Evolutionary conservation across 2,329 filamentous ascomycete genomes (phyloP), one percentile per base, ranked within the genome.

Genomic region (Dactylellina haptotyla): DNA sequence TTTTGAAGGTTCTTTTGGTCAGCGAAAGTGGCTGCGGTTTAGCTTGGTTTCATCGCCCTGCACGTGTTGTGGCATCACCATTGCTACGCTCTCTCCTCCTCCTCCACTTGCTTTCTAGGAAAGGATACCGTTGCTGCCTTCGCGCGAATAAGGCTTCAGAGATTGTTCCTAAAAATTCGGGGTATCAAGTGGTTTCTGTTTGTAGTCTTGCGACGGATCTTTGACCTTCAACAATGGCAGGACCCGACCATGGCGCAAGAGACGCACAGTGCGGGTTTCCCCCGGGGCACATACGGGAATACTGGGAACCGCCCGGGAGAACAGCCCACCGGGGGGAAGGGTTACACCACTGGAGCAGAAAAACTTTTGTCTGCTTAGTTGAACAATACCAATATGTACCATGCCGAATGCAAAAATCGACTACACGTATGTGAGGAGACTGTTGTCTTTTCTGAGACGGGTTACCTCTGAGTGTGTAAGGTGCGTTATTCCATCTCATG

Each of bases 31-130:
- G 39, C 39, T 51, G 54, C 45, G 30, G 20, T 30, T 54, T 61
- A 65, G 59, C 59, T 72, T 65, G 59, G 67, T 72, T 72, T 72
- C 67, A 72, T 63, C 37, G 67, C 67, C 67, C 67, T 72, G 67
- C 67, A 65, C 67, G 67, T 72, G 67, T 72, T 72, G 59, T 16
- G 48, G 67, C 61, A 65, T 65, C 59, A 65, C 67, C 59, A 37
- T 46, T 50, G 66, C 51, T 20, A 51, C 51, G 50, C 46, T 51
- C 43, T n/a, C 14, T 57, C 18, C 26, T 28, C 16, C 20, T 58
- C 45, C 10, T 45, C 26, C 14, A n/a, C 18, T 14, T 63, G 30
- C 37, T 26, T 16, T 50, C 41, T 14, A 9, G 20, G 39, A 39
- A 51, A 45, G 28, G 56, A 50, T 43, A 41, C 54, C 30, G 32